These are phyloP conservation scores for Penicillium dipodomyicola DNA, from an alignment of 495 filamentous ascomycete genomes.

Conservation along the genomic window DNA sequence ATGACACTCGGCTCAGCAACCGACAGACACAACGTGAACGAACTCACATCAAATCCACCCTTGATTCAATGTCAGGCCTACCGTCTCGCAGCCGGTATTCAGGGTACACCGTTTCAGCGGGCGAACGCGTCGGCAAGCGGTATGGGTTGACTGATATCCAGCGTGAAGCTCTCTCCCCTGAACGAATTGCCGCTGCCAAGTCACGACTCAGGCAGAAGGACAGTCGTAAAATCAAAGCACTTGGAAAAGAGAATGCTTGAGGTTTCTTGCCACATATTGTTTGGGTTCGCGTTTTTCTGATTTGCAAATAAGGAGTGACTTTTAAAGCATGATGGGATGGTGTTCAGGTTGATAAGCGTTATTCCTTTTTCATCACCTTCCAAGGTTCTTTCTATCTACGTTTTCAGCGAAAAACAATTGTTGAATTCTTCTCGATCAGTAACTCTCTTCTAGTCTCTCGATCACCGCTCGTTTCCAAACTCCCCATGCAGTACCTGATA, in stretches of 20 bases:
- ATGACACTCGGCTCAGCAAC: conserved; percentile 17
- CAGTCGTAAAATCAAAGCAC: conserved; percentile 30
- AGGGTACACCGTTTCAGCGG: conserved; percentile 24
- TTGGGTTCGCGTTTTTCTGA: background rate
- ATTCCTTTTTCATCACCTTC: background rate
- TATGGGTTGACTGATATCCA: conserved; percentile 33
- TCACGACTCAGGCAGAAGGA: conserved; percentile 58
- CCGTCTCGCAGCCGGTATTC: conserved; percentile 18
- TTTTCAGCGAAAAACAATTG: conserved; percentile 1
- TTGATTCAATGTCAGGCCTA: conserved; percentile 24
- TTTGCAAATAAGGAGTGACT: conserved; percentile 7
- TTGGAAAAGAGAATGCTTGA: conserved; percentile 33
- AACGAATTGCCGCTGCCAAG: conserved; percentile 60
- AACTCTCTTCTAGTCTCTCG: background rate
- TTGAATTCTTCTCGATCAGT: background rate
- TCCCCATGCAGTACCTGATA: background rate
- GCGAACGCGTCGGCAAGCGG: conserved; percentile 41
- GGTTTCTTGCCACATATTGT: background rate
- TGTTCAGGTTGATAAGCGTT: conserved; percentile 3
- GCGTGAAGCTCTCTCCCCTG: conserved; percentile 51
- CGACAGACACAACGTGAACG: conserved; percentile 24
- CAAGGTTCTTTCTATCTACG: background rate
- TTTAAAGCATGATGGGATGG: background rate
- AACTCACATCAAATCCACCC: conserved; percentile 35
- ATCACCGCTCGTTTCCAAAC: background rate